Evolutionary conservation across 2,329 filamentous ascomycete species (phyloP).

Genomic region (Fusarium camptoceras): DNA sequence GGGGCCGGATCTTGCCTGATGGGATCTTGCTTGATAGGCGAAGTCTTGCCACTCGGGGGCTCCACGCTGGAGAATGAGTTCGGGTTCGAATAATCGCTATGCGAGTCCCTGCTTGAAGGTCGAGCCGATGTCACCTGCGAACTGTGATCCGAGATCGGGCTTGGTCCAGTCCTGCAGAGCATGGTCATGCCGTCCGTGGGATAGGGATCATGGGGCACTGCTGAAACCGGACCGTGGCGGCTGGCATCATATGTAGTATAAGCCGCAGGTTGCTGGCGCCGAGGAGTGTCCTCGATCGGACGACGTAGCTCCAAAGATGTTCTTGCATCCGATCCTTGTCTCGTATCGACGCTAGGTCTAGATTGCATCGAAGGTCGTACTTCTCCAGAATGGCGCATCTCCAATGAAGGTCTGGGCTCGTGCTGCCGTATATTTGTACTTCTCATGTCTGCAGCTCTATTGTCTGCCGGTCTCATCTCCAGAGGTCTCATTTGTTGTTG

Average conservation of each 20-base stretch:
- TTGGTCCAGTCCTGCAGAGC: constrained; percentile 85
- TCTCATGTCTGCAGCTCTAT: constrained; percentile 24
- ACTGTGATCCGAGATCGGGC: constrained; percentile 67
- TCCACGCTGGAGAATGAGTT: constrained; percentile 91
- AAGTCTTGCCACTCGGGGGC: constrained; percentile 77
- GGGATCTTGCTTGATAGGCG: constrained; percentile 75
- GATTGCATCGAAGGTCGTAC: constrained; percentile 30
- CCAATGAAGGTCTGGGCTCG: constrained; percentile 32
- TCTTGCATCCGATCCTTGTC: constrained; percentile 29
- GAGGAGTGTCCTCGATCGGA: constrained; percentile 44
- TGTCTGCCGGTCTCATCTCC: constrained; percentile 19
- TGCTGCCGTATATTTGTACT: constrained; percentile 28
- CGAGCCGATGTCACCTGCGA: constrained; percentile 69
- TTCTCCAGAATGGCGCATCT: constrained; percentile 37
- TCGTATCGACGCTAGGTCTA: constrained; percentile 29
- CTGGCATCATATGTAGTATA: constrained; percentile 57
- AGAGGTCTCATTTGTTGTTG: constrained; percentile 29
- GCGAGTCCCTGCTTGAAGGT: constrained; percentile 86
- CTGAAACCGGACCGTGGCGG: constrained; percentile 71
- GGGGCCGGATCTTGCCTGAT: constrained; percentile 19
- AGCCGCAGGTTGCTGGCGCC: constrained; percentile 33
- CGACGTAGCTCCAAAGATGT: constrained; percentile 42
- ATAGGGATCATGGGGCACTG: constrained; percentile 91
- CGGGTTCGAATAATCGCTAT: constrained; percentile 90
- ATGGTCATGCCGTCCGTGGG: constrained; percentile 97